A percentile compares a stretch with the other conserved stretches of the same genome.
phyloP scores from a whole-genome alignment of 306 rosid genomes.

The Styphnolobium japonicum region DNA sequence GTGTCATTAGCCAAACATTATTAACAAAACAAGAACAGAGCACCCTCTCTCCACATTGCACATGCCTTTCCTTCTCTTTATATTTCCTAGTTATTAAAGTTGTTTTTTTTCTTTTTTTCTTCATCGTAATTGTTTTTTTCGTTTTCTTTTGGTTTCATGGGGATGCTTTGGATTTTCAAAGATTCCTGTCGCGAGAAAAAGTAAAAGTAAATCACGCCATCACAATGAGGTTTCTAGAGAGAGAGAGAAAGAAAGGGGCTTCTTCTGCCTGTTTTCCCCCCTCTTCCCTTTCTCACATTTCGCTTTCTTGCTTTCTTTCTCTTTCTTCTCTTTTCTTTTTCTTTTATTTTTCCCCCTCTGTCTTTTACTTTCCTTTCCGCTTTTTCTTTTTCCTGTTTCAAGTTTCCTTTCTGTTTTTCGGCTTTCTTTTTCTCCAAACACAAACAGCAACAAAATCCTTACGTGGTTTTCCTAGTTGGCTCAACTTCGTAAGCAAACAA shows the following conservation, averaged over 20 bases:
- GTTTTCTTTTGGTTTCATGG: neutral
- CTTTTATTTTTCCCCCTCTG: slow-evolving; percentile 4
- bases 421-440: slow-evolving; percentile 47
- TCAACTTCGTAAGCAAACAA: no score
- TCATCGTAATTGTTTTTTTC: neutral
- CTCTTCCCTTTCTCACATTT: slow-evolving; percentile 31
- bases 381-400: slow-evolving; percentile 66
- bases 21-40: neutral
- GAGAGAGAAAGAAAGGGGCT: neutral
- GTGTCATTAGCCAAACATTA: neutral
- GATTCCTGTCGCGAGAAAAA: slow-evolving; percentile 42
- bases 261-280: slow-evolving; percentile 20
- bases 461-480: slow-evolving; percentile 12
- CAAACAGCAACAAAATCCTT: slow-evolving; percentile 24
- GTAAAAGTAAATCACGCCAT: slow-evolving; percentile 49
- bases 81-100: neutral
- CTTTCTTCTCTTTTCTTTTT: slow-evolving; percentile 8
- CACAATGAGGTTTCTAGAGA: slow-evolving; percentile 21
- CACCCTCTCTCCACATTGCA: neutral
- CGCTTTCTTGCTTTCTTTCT: slow-evolving; percentile 32
- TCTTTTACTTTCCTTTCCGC: slow-evolving; percentile 45
- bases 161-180: slow-evolving; percentile 37
- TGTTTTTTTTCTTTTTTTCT: neutral
- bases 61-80: neutral
- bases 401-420: slow-evolving; percentile 64